phyloP scores from a whole-genome alignment of 768 basidiomycete genomes.

The Gyrodon lividus region DNA sequence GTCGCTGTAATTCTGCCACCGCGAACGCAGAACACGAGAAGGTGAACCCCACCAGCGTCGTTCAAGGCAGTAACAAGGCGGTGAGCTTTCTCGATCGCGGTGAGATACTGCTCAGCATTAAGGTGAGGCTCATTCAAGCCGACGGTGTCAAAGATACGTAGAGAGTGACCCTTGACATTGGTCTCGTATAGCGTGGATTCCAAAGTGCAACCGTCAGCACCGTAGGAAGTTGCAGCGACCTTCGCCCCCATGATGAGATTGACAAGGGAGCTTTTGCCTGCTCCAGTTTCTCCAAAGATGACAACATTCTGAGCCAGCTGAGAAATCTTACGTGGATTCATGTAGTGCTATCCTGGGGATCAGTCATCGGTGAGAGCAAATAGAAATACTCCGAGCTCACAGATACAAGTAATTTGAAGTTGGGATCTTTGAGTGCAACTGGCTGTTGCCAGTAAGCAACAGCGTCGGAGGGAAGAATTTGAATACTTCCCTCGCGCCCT shows the following conservation, averaged over 20 bases:
- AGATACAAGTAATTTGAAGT: conserved; percentile 5
- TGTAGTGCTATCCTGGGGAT: conserved; percentile 5
- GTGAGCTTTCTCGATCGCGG: conserved; percentile 31
- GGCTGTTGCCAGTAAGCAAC: background rate
- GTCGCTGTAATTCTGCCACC: conserved; percentile 37
- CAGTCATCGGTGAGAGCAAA: conserved; percentile 4
- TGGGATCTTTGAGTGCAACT: background rate
- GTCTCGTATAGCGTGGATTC: conserved; percentile 24
- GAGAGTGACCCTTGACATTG: conserved; percentile 11
- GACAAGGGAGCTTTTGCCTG: conserved; percentile 44
- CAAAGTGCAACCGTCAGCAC: conserved; percentile 38
- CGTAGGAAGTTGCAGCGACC: conserved; percentile 32
- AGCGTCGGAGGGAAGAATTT: background rate
- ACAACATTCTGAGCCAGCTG: conserved; percentile 25
- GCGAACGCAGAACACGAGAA: conserved; percentile 40
- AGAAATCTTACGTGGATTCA: conserved; percentile 7
- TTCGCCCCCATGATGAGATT: conserved; percentile 38
- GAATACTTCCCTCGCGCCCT: background rate
- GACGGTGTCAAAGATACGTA: conserved; percentile 32
- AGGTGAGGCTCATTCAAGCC: conserved; percentile 31
- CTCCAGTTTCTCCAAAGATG: conserved; percentile 32
- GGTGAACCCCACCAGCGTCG: conserved; percentile 31
- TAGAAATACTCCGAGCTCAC: background rate
- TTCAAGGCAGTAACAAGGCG: conserved; percentile 31
- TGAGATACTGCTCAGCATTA: conserved; percentile 21